Evolutionary conservation across 2,329 filamentous ascomycete genomes (phyloP).

Genomic region (Exophiala viscosa): DNA sequence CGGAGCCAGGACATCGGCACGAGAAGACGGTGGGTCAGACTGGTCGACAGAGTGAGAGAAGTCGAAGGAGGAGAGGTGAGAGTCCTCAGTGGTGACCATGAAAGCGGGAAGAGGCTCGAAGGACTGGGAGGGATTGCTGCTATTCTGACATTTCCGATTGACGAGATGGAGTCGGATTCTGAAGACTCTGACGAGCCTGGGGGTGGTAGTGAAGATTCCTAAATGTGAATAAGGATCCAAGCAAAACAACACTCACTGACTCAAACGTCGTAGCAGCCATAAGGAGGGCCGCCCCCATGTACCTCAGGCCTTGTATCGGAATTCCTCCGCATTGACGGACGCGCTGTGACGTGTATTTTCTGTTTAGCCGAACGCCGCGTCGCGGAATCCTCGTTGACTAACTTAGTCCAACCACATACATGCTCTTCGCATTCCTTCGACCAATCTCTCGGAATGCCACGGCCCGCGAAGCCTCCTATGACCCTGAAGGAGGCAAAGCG

Average conservation of each 20-base stretch:
- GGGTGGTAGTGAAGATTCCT: slow-evolving; percentile 14
- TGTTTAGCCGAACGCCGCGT: slow-evolving; percentile 1
- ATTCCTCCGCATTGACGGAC: not conserved
- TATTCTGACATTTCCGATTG: slow-evolving; percentile 82
- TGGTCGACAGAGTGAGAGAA: slow-evolving; percentile 84
- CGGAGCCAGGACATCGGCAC: slow-evolving; percentile 73
- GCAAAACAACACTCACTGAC: too few relatives aligned
- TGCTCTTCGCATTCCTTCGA: not conserved
- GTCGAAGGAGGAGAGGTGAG: slow-evolving; percentile 78
- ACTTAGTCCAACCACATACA: not conserved
- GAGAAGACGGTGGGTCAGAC: slow-evolving; percentile 72
- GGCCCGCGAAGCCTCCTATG: slow-evolving; percentile 24
- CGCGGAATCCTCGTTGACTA: not conserved
- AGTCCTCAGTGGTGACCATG: slow-evolving; percentile 88
- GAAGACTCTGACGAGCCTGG: slow-evolving; percentile 40
- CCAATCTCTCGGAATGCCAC: slow-evolving; percentile 15
- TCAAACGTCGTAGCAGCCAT: not conserved
- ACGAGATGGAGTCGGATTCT: slow-evolving; percentile 72
- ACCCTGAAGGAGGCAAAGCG: slow-evolving; percentile 28
- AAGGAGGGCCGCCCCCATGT: not conserved
- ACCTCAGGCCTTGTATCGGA: not conserved
- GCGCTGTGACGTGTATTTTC: slow-evolving; percentile 7
- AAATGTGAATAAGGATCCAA: not conserved
- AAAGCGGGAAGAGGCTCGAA: slow-evolving; percentile 82
- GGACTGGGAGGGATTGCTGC: slow-evolving; percentile 84